Evolutionary conservation across 1,284 basidiomycete species (phyloP), one percentile per base, ranked within the genome.

Genomic region (Uromyces viciae-fabae): DNA sequence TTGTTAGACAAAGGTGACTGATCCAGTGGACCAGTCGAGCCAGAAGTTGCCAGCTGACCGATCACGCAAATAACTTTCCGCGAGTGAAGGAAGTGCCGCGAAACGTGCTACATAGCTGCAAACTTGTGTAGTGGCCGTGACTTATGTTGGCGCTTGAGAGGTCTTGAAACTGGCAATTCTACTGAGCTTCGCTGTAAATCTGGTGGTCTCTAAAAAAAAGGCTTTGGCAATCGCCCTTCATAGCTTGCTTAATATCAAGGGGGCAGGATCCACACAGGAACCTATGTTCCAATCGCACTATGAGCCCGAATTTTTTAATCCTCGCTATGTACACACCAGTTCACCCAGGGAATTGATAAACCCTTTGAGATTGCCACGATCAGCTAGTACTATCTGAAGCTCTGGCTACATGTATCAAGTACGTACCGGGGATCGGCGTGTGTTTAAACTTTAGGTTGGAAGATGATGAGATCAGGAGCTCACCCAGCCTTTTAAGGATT

Each of bases 401-500:
- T 49, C 46, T 49, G 22, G 46, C 11, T 49, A 49, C 22, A 22
- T 17, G 31, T 15, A 15, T 15, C 11, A 28, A 17, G 19, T 69
- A 31, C 36, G 22, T 15, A 69, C 66, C 66, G 66, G 42, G 19
- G 33, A n/a, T n/a, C n/a, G n/a, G n/a, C n/a, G n/a, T n/a, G n/a
- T n/a, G n/a, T n/a, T n/a, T n/a, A n/a, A n/a, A n/a, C n/a, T 58
- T 9, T 11, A 22, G 17, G 36, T 38, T 68, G 66, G 62, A 28
- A 31, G 42, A 69, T 46, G 66, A 43, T 46, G 9, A 43, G 66
- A 69, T 69, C 42, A 69, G 66, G 66, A 69, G 66, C 66, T 69
- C 42, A 31, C n/a, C 66, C 42, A 28, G 33, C 25, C 33, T 7
- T 19, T 7, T 19, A 7, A 5, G 19, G 19, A 28, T 22, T 28